phyloP scores from a whole-genome alignment of 2,329 filamentous ascomycete species.

The Microdochium nivale region DNA sequence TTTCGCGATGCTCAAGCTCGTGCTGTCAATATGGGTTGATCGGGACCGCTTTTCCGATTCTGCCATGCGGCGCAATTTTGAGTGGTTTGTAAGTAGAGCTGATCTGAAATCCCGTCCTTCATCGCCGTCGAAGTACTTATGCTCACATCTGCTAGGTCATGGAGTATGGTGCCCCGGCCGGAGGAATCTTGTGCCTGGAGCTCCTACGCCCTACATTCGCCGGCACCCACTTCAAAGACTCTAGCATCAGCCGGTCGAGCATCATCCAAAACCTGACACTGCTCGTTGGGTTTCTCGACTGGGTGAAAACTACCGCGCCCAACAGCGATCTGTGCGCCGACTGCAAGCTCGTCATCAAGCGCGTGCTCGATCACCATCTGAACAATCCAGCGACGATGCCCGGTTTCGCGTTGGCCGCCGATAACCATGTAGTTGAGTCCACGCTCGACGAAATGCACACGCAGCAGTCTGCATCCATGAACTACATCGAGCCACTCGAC shows the following conservation, averaged over 20 bases:
- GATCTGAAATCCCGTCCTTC: conserved; percentile 1
- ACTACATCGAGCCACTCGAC: not conserved
- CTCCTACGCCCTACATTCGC: conserved; percentile 27
- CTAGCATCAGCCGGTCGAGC: conserved; percentile 27
- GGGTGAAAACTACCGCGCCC: conserved; percentile 32
- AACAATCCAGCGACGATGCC: conserved; percentile 16
- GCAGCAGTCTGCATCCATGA: not conserved
- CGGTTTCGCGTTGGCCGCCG: not conserved
- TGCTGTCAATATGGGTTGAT: conserved; percentile 35
- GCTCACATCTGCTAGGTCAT: conserved; percentile 31
- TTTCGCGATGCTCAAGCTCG: conserved; percentile 33
- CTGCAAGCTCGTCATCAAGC: conserved; percentile 32
- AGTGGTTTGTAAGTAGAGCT: conserved; percentile 28
- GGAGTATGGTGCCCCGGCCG: conserved; percentile 33
- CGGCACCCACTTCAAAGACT: conserved; percentile 18
- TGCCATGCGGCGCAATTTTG: conserved; percentile 28
- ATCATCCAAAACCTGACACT: conserved; percentile 38
- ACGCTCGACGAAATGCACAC: not conserved
- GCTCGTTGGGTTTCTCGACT: conserved; percentile 35
- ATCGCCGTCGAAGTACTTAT: too few species aligned
- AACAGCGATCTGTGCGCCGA: conserved; percentile 32
- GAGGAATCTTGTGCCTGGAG: conserved; percentile 35
- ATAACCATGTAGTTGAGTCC: not conserved
- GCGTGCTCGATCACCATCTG: conserved; percentile 34
- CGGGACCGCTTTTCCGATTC: conserved; percentile 27